Evolutionary conservation across 2,329 filamentous ascomycete species (phyloP).

Genomic region (Fonsecaea monophora): DNA sequence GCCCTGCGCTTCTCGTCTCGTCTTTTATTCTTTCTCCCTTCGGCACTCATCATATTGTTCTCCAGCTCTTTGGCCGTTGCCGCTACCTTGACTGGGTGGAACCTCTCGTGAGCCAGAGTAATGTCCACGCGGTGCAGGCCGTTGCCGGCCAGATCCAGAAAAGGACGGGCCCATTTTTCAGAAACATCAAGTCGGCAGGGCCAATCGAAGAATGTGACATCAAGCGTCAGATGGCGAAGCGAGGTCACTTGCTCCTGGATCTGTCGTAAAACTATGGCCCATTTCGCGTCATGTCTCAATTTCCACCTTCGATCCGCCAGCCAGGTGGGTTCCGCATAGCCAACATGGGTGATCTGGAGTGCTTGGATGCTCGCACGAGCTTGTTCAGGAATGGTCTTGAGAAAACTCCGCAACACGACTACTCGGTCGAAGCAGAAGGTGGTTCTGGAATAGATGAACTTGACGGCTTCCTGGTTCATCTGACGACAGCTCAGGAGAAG

Average conservation of each 20-base stretch:
- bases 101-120: constrained; percentile 33
- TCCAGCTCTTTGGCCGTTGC: constrained; percentile 31
- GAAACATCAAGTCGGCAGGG: constrained; percentile 32
- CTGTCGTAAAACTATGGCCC: constrained; percentile 29
- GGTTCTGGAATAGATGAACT: constrained; percentile 38
- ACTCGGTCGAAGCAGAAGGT: constrained; percentile 38
- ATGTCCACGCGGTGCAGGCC: constrained; percentile 34
- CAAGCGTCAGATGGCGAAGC: constrained; percentile 31
- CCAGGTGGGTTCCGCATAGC: constrained; percentile 37
- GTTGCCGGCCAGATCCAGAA: constrained; percentile 30
- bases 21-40: constrained; percentile 33
- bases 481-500: constrained; percentile 38
- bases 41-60: constrained; percentile 37
- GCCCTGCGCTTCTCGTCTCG: constrained; percentile 25
- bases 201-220: constrained; percentile 38
- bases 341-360: constrained; percentile 35
- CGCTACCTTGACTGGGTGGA: constrained; percentile 25
- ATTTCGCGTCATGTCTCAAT: constrained; percentile 37
- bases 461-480: constrained; percentile 37
- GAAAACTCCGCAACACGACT: constrained; percentile 49
- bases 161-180: constrained; percentile 32
- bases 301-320: constrained; percentile 35
- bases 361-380: constrained; percentile 51
- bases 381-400: constrained; percentile 48
- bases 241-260: constrained; percentile 31